These are phyloP conservation scores for Ambrosiella xylebori DNA, from an alignment of 2,329 filamentous ascomycete genomes.

Conservation along the genomic window DNA sequence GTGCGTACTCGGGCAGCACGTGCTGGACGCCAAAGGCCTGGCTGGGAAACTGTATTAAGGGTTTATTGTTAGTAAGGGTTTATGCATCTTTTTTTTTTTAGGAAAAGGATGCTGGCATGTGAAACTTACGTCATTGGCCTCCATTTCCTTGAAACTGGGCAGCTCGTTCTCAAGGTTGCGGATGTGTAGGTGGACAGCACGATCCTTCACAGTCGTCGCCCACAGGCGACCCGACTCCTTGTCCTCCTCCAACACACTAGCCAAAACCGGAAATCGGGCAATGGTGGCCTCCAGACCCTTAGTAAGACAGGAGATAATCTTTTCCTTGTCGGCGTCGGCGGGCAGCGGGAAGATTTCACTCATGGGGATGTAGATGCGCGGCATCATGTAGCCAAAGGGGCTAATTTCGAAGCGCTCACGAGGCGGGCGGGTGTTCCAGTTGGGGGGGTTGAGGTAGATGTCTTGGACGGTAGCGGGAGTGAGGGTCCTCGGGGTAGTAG, in stretches of 20 bases:
- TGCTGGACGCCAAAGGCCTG: background rate
- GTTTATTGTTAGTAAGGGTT: background rate
- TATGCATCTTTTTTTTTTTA: too few relatives aligned
- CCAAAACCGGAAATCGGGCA: background rate
- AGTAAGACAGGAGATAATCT: background rate
- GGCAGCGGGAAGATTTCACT: slow-evolving; percentile 3
- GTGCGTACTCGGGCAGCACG: background rate
- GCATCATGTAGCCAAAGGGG: slow-evolving; percentile 8
- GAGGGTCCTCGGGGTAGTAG: background rate
- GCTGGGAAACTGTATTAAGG: slow-evolving; percentile 3
- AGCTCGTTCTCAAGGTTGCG: background rate
- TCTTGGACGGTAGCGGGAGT: background rate
- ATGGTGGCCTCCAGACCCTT: slow-evolving; percentile 4
- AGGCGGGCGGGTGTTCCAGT: slow-evolving; percentile 1
- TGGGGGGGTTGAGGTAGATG: background rate
- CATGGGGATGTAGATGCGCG: slow-evolving; percentile 4
- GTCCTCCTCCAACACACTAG: background rate
- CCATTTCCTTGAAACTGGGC: slow-evolving; percentile 3
- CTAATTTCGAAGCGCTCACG: slow-evolving; percentile 4
- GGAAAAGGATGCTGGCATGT: background rate
- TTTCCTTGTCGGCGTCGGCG: background rate
- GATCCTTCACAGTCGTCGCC: background rate
- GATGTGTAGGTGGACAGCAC: background rate
- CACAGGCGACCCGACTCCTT: background rate
- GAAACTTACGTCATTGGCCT: slow-evolving; percentile 9